Conservation (phyloP, 148 eudicot species). For the Fagopyrum tataricum region DNA sequence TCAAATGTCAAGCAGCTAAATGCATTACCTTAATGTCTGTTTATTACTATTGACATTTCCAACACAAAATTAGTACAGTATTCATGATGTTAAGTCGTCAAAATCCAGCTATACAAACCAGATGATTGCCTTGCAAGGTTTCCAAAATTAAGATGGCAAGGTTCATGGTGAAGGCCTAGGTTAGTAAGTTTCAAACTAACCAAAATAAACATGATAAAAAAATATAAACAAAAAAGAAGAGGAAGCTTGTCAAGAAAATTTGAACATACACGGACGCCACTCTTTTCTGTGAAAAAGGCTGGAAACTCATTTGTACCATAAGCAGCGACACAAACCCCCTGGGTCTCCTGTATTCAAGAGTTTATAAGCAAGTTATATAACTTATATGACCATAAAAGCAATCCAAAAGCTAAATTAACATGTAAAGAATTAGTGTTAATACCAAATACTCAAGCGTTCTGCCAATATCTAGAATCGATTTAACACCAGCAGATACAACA, state of each 20-base stretch:
- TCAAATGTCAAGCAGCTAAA: not conserved
- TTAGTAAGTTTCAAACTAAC: not conserved
- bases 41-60: not conserved
- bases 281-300: conserved; percentile 81
- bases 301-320: conserved; percentile 87
- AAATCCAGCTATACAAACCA: not conserved
- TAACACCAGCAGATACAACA: conserved; percentile 88
- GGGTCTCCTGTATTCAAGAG: conserved; percentile 67
- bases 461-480: conserved; percentile 93
- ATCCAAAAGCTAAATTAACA: not conserved
- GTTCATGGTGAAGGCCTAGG: not conserved
- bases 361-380: not conserved
- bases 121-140: not conserved
- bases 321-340: conserved; percentile 93
- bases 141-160: conserved; percentile 3
- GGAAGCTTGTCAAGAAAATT: not conserved
- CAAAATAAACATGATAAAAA: not conserved
- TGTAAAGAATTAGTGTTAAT: conserved; percentile 6
- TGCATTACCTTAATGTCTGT: not conserved
- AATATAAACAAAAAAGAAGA: not conserved
- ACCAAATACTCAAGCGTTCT: conserved; percentile 97
- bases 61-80: not conserved
- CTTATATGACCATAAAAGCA: not conserved
- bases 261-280: conserved; percentile 68
- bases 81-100: not conserved